phyloP scores from a whole-genome alignment of 2,329 filamentous ascomycete species.

The Hypoxylon sp. region DNA sequence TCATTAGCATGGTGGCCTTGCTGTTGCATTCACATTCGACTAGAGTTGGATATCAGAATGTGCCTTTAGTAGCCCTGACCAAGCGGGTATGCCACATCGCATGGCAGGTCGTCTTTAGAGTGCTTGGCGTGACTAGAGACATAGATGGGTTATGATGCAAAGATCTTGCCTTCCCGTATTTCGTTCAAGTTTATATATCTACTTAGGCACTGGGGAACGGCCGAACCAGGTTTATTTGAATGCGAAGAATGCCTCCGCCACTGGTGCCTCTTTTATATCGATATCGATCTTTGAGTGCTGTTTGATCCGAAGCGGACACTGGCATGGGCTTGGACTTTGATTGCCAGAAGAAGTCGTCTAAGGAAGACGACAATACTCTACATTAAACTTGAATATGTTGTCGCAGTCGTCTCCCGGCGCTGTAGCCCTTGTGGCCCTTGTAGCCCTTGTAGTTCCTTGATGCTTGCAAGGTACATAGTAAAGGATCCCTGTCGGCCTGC shows the following conservation, averaged over 20 bases:
- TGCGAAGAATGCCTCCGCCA: background rate
- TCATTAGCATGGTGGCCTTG: constrained; percentile 78
- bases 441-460: background rate
- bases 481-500: too few species aligned
- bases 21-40: constrained; percentile 75
- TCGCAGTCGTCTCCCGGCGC: too few species aligned
- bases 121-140: constrained; percentile 48
- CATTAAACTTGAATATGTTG: too few species aligned
- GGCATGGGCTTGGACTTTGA: background rate
- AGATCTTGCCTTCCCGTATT: background rate
- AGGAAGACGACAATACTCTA: too few species aligned
- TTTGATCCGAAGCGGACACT: background rate
- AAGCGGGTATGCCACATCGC: constrained; percentile 42
- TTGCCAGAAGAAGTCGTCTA: background rate
- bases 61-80: constrained; percentile 45
- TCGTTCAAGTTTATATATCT: background rate
- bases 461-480: background rate
- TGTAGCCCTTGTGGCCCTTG: too few species aligned
- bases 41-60: constrained; percentile 69
- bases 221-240: background rate
- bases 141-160: constrained; percentile 31
- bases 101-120: constrained; percentile 44
- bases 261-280: background rate
- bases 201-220: background rate
- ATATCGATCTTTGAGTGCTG: background rate